Conservation (phyloP, 2,329 filamentous ascomycete genomes). For the Fusarium nisikadoi region DNA sequence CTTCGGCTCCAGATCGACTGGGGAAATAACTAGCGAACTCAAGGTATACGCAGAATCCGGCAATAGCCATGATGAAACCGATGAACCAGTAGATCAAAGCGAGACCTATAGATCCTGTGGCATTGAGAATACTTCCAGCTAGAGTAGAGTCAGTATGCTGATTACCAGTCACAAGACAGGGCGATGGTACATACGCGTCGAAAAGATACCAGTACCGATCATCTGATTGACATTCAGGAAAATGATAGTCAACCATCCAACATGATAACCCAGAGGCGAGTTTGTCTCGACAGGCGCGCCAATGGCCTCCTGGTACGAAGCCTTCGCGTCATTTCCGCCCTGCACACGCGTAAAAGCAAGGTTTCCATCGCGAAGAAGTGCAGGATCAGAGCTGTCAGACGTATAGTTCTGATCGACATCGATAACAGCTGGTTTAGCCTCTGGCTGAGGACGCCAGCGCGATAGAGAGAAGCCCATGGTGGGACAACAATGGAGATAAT, state of each 20-base stretch:
- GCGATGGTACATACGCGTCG: constrained; percentile 63
- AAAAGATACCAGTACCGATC: constrained; percentile 72
- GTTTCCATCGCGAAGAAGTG: constrained; percentile 27
- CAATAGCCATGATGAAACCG: constrained; percentile 67
- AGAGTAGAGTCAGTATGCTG: neutral
- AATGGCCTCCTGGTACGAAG: constrained; percentile 68
- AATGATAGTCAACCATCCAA: constrained; percentile 65
- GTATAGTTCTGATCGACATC: constrained; percentile 54
- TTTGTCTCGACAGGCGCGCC: constrained; percentile 69
- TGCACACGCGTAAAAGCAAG: constrained; percentile 36
- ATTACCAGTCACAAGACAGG: neutral
- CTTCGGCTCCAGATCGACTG: constrained; percentile 72
- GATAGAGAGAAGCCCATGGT: constrained; percentile 6
- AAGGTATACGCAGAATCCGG: constrained; percentile 68
- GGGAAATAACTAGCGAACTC: constrained; percentile 74
- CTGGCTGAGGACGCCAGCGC: neutral
- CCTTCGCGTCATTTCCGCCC: constrained; percentile 56
- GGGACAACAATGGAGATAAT: neutral
- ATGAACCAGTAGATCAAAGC: constrained; percentile 72
- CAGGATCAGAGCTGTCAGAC: constrained; percentile 23
- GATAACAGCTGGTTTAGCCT: neutral
- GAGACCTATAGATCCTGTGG: constrained; percentile 71
- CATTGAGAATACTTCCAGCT: constrained; percentile 60
- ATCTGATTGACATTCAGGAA: constrained; percentile 72
- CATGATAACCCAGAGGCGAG: constrained; percentile 69